These are phyloP conservation scores for Coniochaeta sp. DNA, from an alignment of 2,329 filamentous ascomycete species.

Conservation along the genomic window DNA sequence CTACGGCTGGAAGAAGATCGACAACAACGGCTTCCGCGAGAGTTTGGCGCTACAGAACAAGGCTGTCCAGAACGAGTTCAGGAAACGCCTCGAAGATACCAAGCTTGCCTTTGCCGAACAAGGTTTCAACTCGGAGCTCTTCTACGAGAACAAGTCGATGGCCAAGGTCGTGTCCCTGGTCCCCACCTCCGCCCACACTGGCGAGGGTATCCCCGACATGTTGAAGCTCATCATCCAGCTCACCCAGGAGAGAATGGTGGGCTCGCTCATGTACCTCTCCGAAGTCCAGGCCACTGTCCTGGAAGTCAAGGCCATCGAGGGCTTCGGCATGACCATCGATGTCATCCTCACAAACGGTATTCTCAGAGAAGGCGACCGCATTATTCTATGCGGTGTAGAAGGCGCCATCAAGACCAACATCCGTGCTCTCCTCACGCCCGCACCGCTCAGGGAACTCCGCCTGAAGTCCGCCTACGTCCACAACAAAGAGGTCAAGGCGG, in stretches of 20 bases:
- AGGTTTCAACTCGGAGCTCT: constrained; percentile 95
- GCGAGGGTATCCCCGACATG: constrained; percentile 98
- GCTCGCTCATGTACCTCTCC: constrained; percentile 94
- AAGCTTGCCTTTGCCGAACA: constrained; percentile 94
- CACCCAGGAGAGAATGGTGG: constrained; percentile 96
- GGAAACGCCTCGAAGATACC: constrained; percentile 79
- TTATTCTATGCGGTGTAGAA: constrained; percentile 94
- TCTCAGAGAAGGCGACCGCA: constrained; percentile 84
- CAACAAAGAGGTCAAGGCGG: constrained; percentile 98
- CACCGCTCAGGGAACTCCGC: constrained; percentile 86
- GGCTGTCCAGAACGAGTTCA: constrained; percentile 90
- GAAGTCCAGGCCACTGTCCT: constrained; percentile 97
- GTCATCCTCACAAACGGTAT: constrained; percentile 96
- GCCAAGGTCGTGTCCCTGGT: constrained; percentile 90
- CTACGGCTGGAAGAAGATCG: constrained; percentile 97
- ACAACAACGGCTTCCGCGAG: constrained; percentile 97
- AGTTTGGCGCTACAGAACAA: constrained; percentile 85
- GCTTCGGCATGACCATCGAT: constrained; percentile 97
- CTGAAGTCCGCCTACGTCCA: constrained; percentile 96
- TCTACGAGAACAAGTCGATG: constrained; percentile 98
- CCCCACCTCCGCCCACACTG: constrained; percentile 95
- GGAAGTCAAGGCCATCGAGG: constrained; percentile 98
- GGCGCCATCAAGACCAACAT: constrained; percentile 94
- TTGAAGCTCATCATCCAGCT: constrained; percentile 88
- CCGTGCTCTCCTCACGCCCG: constrained; percentile 85